Evolutionary conservation across 306 rosid species (phyloP), one percentile per base, ranked within the genome.

Genomic region (Ochetophila trinervis): DNA sequence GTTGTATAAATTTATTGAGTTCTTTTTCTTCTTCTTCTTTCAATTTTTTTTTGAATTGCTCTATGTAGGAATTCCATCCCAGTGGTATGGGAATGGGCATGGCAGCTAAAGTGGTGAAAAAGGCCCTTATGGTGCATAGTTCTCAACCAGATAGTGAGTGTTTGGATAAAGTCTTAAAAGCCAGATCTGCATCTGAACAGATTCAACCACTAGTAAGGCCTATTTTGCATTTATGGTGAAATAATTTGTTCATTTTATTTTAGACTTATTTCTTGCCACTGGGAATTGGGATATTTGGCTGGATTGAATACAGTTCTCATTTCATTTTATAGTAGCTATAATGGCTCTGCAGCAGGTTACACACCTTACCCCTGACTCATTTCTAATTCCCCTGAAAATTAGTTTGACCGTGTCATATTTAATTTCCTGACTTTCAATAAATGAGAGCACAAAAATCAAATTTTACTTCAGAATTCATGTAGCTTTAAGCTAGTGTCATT

Each of bases 161-260:
- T 62, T 71, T 44, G 5, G 85, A 80, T 14, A 60, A 71, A 61
- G 70, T 67, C 57, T 55, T 77, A 66, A 78, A 77, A 70, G 58
- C 68, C 40, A 80, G 83, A 74, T 79, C 78, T 66, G 37, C 72
- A 53, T 66, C 82, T 60, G 76, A 74, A 71, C 82, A 73, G 75
- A 71, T 67, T 58, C 73, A 63, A 61, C 87, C 75, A 72, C 80
- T 57, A 37, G 96, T 88, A 80, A 84, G 86, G 55, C 45, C 70
- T 57, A n/a, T 65, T 62, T 66, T 56, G 51, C 57, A 55, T 67
- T 16, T 58, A 37, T 35, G 4, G 35, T 57, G 67, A 1, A 8
- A 22, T 51, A 14, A 6, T 72, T 47, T 51, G 56, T 71, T 36
- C 22, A 42, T 20, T 69, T 74, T 23, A 21, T 47, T 19, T 22